Base-by-base conservation (phyloP, 2,329 filamentous ascomycete genomes). In the Golovinomyces cichoracearum region DNA sequence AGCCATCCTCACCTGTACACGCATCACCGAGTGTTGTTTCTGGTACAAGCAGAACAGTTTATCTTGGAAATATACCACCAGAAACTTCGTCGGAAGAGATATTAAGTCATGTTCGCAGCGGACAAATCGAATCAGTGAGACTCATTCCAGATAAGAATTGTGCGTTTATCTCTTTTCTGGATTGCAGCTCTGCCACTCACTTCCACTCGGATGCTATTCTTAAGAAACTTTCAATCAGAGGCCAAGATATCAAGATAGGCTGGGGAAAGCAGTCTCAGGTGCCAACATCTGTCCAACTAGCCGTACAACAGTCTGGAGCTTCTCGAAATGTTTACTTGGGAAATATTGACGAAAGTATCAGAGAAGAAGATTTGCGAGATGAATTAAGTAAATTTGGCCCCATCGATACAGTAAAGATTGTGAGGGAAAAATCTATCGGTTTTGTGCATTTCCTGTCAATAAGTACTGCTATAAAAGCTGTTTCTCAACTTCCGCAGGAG, bases 181-280 rank as follows among this genome's bases (percentile, higher is more conserved):
- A 98, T 61, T 85, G 86, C 58, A 93, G 86, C 67, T 94, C 90
- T 26, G 90, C 90, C 50, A 95, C 88, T 21, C 90, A 98, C 63
- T 98, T 98, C 68, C 90, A 98, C 70, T 98, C 90, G 19, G 90
- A 98, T 71, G 90, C 90, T 57, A 98, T 98, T 66, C 74, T 98
- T 73, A 98, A 98, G 72, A 98, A 95, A 72, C 76, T 98, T 62
- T 86, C 86, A 58, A 93, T 98, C 68, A 86, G 93, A 66, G 88
- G 88, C 23, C 90, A 95, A 68, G 90, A 98, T 63, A 94, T 98
- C 70, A 98, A 98, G 71, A 86, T 98, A 58, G 90, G 90, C 53
- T 98, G 90, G 90, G 90, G 90, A 54, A 98, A 98, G 67, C 88
- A 90, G 27, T 95, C 90, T 3, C 88, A 93, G 65, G 90, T 98